Percentiles rank a stretch among this genome's conserved stretches.
phyloP scores from a whole-genome alignment of 148 eudicot genomes.

The Arctostaphylos glauca region DNA sequence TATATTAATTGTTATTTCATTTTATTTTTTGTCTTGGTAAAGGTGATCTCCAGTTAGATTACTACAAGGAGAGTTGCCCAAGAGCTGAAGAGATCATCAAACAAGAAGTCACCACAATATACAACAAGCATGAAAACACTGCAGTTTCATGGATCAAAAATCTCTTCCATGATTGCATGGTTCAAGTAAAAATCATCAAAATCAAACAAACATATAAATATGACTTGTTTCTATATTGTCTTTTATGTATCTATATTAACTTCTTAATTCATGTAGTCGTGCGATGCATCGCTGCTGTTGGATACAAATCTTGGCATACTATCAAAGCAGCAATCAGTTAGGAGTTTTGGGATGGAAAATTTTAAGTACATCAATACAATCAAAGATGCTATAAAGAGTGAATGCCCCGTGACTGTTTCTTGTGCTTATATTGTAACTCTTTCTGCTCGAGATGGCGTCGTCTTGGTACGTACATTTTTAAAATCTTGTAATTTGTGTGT shows the following conservation, averaged over 20 bases:
- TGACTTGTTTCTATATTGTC: background rate
- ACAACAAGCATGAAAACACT: conserved; percentile 74
- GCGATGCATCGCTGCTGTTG: conserved; percentile 74
- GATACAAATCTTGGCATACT: conserved; percentile 29
- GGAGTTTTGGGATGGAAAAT: conserved; percentile 79
- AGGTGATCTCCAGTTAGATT: conserved; percentile 47
- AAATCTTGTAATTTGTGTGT: background rate
- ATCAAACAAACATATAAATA: no score
- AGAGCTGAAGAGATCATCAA: conserved; percentile 64
- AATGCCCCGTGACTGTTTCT: conserved; percentile 71
- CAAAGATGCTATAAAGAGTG: conserved; percentile 60
- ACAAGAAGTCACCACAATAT: conserved; percentile 53
- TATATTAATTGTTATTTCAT: no score
- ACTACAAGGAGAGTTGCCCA: conserved; percentile 68
- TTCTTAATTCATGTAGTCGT: conserved; percentile 42
- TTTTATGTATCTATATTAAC: background rate
- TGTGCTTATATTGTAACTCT: conserved; percentile 88
- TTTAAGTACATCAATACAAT: conserved; percentile 68
- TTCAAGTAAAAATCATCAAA: conserved; percentile 61
- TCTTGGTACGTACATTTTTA: conserved; percentile 41
- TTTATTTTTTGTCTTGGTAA: conserved; percentile 14
- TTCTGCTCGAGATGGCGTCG: conserved; percentile 67
- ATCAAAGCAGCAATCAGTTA: conserved; percentile 44
- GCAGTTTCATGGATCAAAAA: conserved; percentile 85
- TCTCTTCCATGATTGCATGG: conserved; percentile 87